Base-by-base conservation (phyloP, 331 rosid genomes). In the Saraca asoca region DNA sequence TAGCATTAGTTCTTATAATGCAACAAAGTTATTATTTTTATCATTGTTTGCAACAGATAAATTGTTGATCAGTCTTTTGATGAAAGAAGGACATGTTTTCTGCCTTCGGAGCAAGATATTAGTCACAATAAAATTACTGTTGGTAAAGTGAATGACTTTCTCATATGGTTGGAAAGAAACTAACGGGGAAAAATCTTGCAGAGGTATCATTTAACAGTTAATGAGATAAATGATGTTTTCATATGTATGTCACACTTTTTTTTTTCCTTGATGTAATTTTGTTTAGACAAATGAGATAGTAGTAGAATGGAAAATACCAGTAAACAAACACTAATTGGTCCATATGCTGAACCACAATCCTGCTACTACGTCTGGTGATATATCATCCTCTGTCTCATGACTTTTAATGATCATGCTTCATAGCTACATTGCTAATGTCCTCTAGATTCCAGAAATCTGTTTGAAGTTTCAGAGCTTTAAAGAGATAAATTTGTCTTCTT, bases 1-100 rank as follows among this genome's bases (percentile, higher is more conserved):
- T 35, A 39, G 51, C n/a, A 31, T 50, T 33, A 59, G 61, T 51
- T 70, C 11, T 52, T 62, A 24, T 14, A 71, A 43, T 51, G 61
- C 54, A 39, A 38, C 41, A 37, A 5, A 37, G 41, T 37, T 43
- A 43, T 43, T 43, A 12, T 4, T 1, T 12, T 43, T 43, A 5
- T 4, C n/a, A 2, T 41, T 37, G 41, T 63, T 18, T 54, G 14
- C 43, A 49, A 4, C 31, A 24, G 16, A 48, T 12, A 15, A 12
- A 45, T 69, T 34, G 19, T 41, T 14, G 35, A 48, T 41, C 13
- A 4, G 16, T 5, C 15, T 9, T 16, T 38, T 57, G 20, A 6
- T 20, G 49, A 48, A 6, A n/a, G 51, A 10, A 12, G 15, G 37
- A 48, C 1, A 1, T 6, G 9, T 39, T 7, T 39, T 39, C 43